Evolutionary conservation across 345 rosid species (phyloP), one percentile per base, ranked within the genome.

Genomic region (Populus nigra): DNA sequence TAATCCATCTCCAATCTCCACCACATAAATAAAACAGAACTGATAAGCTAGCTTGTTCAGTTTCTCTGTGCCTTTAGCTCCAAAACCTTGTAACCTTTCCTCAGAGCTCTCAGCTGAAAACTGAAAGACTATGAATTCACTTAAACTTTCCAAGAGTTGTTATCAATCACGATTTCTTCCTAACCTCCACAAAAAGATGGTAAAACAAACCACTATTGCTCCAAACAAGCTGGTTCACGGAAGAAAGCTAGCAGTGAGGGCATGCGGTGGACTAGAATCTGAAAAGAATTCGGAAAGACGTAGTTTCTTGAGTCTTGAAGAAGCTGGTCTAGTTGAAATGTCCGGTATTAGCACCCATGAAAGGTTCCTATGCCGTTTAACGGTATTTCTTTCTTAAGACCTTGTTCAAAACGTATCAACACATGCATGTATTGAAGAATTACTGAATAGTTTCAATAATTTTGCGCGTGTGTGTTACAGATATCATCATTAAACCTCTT

Each of bases 271-370:
- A 13, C 84, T 73, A 70, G 88, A 75, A 69, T 83, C 82, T 27
- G 85, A 74, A 72, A 83, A 79, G 75, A 78, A 80, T 68, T 36
- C 81, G 3, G 92, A 87, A 70, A 83, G 79, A 43, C 79, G 82
- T 81, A 85, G 82, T 35, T 93, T 95, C 84, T 81, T 93, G 85
- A 86, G 81, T 68, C 79, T 90, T 62, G 99, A 92, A 86, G 99
- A 95, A 84, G 98, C 98, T 12, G 99, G 98, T 22, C 86, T 95
- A 12, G 94, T 95, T 4, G 98, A 95, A 78, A 74, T 93, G 2
- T 90, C 96, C 0, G 98, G 99, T 0, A 78, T 95, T 72, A 86
- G 89, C 86, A 83, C 90, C 18, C 99, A 95, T 69, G 98, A 95
- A 78, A 87, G 84, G 69, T 95, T 95, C 75, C 93, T 95, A 2